These are phyloP conservation scores for Xylaria bambusicola DNA, from an alignment of 495 filamentous ascomycete genomes.

Conservation along the genomic window DNA sequence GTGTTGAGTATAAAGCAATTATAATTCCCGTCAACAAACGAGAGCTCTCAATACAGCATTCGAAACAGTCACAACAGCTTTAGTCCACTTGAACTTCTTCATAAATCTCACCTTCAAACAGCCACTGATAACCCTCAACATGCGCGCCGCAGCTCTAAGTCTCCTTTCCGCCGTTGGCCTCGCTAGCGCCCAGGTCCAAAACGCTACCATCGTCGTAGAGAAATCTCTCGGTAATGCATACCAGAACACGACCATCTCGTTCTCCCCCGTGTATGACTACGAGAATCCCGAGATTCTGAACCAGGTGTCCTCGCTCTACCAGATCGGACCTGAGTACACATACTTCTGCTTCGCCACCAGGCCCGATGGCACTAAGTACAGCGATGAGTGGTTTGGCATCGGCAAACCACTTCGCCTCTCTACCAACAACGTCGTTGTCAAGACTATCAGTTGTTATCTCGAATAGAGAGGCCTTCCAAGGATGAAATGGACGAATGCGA, in stretches of 20 bases:
- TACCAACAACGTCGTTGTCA: constrained; percentile 14
- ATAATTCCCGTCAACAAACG: neutral
- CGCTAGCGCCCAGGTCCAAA: neutral
- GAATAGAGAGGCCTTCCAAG: neutral
- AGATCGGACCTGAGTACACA: constrained; percentile 1
- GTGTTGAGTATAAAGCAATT: neutral
- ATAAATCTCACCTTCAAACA: neutral
- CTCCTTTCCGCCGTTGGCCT: constrained; percentile 7
- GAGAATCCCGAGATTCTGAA: neutral
- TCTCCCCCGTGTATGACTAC: neutral
- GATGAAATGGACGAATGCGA: neutral
- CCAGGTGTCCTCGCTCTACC: constrained; percentile 16
- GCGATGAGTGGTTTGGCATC: constrained; percentile 13
- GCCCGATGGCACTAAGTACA: constrained; percentile 4
- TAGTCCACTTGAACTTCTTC: too few relatives aligned
- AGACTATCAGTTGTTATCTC: constrained; percentile 2
- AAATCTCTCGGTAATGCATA: constrained; percentile 11
- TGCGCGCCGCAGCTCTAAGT: constrained; percentile 8
- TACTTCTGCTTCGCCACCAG: constrained; percentile 16
- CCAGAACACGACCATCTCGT: constrained; percentile 5
- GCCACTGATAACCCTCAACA: neutral
- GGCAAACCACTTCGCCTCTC: constrained; percentile 11
- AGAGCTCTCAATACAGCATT: neutral
- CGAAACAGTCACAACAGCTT: neutral
- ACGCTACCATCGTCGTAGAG: constrained; percentile 8